Percentiles rank a stretch among this genome's conserved stretches.
These are phyloP conservation scores for Pholiota molesta DNA, from an alignment of 768 basidiomycete genomes.

Conservation along the genomic window DNA sequence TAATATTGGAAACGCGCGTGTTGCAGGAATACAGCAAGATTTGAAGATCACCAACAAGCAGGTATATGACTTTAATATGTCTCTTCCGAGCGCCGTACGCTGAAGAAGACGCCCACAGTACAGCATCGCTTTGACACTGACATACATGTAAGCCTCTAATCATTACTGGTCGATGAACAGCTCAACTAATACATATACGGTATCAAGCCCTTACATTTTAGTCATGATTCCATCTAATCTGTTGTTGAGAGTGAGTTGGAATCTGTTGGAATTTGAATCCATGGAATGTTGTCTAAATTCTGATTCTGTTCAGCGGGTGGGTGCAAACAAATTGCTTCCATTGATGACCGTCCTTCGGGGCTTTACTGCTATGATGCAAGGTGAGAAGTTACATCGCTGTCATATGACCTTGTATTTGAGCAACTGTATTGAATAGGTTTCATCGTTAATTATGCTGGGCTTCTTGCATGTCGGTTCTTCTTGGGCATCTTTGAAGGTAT, in stretches of 20 bases:
- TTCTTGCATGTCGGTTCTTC: background rate
- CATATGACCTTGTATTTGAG: too few relatives aligned
- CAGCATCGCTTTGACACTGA: slow-evolving; percentile 26
- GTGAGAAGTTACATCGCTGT: background rate
- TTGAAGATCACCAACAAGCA: slow-evolving; percentile 24
- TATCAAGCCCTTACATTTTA: background rate
- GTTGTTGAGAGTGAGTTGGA: background rate
- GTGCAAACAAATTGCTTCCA: background rate
- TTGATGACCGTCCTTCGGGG: background rate
- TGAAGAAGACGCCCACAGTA: background rate
- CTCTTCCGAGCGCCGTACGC: too few relatives aligned
- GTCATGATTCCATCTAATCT: background rate
- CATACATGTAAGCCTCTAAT: background rate
- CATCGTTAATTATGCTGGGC: background rate
- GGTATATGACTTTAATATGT: background rate
- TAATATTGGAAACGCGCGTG: slow-evolving; percentile 36
- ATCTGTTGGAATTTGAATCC: too few relatives aligned
- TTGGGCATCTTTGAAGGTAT: background rate
- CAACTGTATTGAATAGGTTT: background rate
- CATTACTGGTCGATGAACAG: too few relatives aligned
- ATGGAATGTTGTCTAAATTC: too few relatives aligned
- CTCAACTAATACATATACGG: too few relatives aligned
- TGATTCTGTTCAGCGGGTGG: background rate
- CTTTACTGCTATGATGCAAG: background rate
- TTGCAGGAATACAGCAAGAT: slow-evolving; percentile 30